A percentile compares a stretch with the other conserved stretches of the same genome.
These are phyloP conservation scores for Stachybotrys echinatus DNA, from an alignment of 2,329 filamentous ascomycete species.

Conservation along the genomic window DNA sequence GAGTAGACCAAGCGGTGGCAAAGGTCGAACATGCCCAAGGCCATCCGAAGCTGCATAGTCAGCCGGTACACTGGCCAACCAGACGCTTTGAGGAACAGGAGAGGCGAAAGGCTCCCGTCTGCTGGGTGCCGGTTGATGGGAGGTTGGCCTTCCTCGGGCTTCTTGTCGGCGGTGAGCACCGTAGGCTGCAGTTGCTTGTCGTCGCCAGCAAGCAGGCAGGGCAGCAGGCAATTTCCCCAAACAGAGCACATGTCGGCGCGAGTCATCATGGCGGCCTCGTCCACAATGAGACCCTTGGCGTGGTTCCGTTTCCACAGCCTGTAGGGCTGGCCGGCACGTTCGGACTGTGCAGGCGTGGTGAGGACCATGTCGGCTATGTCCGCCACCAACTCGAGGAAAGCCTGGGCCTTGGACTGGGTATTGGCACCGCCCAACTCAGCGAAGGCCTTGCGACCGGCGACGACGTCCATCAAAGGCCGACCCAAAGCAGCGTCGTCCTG, in stretches of 20 bases:
- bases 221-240: constrained; percentile 15
- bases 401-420: not conserved
- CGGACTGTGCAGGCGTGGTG: not conserved
- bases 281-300: constrained; percentile 11
- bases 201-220: constrained; percentile 15
- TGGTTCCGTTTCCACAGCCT: constrained; percentile 4
- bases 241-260: constrained; percentile 13
- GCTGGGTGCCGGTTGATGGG: constrained; percentile 5
- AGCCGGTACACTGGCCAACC: constrained; percentile 12
- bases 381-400: no score
- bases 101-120: constrained; percentile 7
- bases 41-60: constrained; percentile 13
- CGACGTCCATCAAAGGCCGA: not conserved
- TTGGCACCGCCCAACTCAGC: not conserved
- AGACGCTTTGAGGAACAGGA: constrained; percentile 7
- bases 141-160: constrained; percentile 3
- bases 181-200: constrained; percentile 9
- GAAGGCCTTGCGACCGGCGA: not conserved
- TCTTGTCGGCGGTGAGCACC: not conserved
- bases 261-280: constrained; percentile 16
- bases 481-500: not conserved
- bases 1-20: constrained; percentile 9
- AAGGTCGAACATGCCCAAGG: constrained; percentile 11
- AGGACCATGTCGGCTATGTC: not conserved
- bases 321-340: not conserved